Evolutionary conservation across 2,329 filamentous ascomycete species (phyloP).

Genomic region (Phaeoacremonium minimum): DNA sequence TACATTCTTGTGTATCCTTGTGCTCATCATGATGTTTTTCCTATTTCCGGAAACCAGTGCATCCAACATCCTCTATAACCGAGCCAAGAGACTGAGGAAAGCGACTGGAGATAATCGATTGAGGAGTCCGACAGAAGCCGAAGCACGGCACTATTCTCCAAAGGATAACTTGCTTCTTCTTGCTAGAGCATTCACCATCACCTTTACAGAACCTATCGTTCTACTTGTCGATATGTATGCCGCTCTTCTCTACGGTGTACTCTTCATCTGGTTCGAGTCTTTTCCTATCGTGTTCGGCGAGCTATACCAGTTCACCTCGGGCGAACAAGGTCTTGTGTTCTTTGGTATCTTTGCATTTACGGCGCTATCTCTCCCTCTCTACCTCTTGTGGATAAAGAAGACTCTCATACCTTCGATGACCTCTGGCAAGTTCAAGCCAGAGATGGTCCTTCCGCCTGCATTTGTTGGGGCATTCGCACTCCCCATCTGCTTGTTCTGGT

Average conservation of each 20-base stretch:
- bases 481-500: constrained; percentile 49
- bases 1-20: neutral
- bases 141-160: neutral
- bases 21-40: constrained; percentile 1
- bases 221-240: neutral
- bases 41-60: constrained; percentile 1
- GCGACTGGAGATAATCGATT: neutral
- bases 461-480: constrained; percentile 1
- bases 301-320: neutral
- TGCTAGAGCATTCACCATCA: too few species aligned
- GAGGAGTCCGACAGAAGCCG: neutral
- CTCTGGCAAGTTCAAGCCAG: neutral
- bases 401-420: neutral
- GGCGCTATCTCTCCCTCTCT: neutral
- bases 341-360: neutral
- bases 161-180: neutral
- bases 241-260: neutral
- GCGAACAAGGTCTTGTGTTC: neutral
- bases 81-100: neutral
- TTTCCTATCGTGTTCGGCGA: constrained; percentile 1
- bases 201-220: neutral
- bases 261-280: constrained; percentile 1
- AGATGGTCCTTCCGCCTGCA: neutral
- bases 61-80: neutral
- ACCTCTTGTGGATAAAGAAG: neutral